These are phyloP conservation scores for Trichoderma semiorbis DNA, from an alignment of 2,329 filamentous ascomycete genomes.

Conservation along the genomic window DNA sequence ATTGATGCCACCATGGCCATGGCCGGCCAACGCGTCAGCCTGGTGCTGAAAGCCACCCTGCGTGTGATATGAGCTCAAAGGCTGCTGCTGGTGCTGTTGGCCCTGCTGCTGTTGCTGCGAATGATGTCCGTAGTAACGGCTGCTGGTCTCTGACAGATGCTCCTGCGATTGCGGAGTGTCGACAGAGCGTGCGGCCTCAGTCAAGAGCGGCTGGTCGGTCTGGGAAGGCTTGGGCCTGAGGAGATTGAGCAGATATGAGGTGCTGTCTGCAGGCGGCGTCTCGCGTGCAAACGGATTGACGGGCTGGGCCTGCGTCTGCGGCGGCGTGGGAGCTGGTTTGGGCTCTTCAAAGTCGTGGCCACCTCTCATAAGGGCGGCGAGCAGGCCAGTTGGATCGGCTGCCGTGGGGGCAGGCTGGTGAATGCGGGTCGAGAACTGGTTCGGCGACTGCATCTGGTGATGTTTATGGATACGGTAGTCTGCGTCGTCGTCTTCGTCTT, in stretches of 20 bases:
- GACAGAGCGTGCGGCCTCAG: constrained; percentile 41
- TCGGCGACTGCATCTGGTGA: constrained; percentile 23
- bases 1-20: constrained; percentile 24
- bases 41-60: constrained; percentile 26
- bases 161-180: constrained; percentile 46
- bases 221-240: constrained; percentile 70
- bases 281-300: constrained; percentile 43
- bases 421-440: constrained; percentile 39
- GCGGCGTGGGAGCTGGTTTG: constrained; percentile 24
- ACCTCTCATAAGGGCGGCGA: constrained; percentile 60
- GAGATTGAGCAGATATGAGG: constrained; percentile 81
- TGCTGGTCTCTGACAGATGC: constrained; percentile 27
- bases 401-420: constrained; percentile 56
- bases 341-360: constrained; percentile 47
- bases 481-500: constrained; percentile 9
- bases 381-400: constrained; percentile 55
- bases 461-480: constrained; percentile 21
- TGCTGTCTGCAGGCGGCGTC: constrained; percentile 64
- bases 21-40: constrained; percentile 26
- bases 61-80: constrained; percentile 26
- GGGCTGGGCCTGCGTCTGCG: constrained; percentile 26
- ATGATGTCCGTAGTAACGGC: constrained; percentile 31
- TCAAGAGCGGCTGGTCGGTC: constrained; percentile 45
- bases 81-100: constrained; percentile 26
- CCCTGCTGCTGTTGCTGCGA: constrained; percentile 23